Evolutionary conservation across 768 basidiomycete species (phyloP).

Genomic region (Phylloporus sp.): DNA sequence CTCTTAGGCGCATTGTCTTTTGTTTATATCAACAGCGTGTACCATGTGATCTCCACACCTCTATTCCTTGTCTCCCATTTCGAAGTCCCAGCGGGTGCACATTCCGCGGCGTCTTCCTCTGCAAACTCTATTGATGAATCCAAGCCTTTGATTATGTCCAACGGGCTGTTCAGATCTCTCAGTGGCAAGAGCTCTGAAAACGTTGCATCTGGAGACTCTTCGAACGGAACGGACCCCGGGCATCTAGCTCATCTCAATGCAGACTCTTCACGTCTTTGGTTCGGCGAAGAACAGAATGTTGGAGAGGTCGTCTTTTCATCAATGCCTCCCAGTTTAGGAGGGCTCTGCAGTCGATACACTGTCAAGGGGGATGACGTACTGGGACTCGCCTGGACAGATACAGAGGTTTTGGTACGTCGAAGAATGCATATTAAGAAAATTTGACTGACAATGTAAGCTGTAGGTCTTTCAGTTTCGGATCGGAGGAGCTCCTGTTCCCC

Average conservation of each 20-base stretch:
- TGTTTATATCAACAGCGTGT: conserved; percentile 40
- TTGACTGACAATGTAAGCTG: neutral
- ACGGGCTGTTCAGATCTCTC: conserved; percentile 55
- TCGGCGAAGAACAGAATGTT: conserved; percentile 23
- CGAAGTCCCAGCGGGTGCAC: conserved; percentile 10
- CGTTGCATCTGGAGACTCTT: conserved; percentile 23
- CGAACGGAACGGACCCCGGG: conserved; percentile 23
- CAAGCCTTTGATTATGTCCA: conserved; percentile 47
- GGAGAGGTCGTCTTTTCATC: conserved; percentile 17
- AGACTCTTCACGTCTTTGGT: conserved; percentile 19
- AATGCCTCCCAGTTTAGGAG: conserved; percentile 4
- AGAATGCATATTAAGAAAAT: neutral
- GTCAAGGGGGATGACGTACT: conserved; percentile 28
- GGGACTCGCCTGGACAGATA: conserved; percentile 47
- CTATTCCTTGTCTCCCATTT: conserved; percentile 33
- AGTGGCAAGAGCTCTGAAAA: conserved; percentile 49
- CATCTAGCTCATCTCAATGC: conserved; percentile 26
- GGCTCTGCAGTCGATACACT: conserved; percentile 19
- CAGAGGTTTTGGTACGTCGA: conserved; percentile 27
- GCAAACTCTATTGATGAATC: conserved; percentile 22
- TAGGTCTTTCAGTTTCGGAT: conserved; percentile 23
- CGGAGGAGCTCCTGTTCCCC: neutral
- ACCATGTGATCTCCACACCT: conserved; percentile 43
- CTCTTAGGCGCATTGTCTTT: conserved; percentile 20
- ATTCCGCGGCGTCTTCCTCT: conserved; percentile 16